A percentile compares a stretch with the other conserved stretches of the same genome.
These are phyloP conservation scores for Podospora pseudopauciseta DNA, from an alignment of 495 filamentous ascomycete species.

Conservation along the genomic window DNA sequence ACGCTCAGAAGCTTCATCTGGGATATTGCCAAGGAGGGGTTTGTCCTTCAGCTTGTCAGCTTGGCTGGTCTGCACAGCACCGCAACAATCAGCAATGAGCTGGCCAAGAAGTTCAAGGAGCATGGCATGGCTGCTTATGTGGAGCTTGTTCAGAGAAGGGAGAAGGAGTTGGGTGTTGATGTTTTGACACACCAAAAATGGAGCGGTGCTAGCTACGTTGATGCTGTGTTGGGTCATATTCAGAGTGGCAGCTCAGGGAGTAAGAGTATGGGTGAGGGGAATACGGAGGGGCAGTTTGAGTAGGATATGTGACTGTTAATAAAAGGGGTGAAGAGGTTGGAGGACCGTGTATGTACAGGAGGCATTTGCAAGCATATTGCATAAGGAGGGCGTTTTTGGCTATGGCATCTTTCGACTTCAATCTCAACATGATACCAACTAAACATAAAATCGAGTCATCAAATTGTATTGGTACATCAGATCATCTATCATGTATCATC, in stretches of 20 bases:
- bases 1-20: slow-evolving; percentile 85
- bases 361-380: slow-evolving; percentile 4
- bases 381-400: neutral
- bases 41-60: slow-evolving; percentile 89
- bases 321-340: neutral
- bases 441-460: neutral
- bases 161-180: slow-evolving; percentile 91
- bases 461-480: neutral
- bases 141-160: slow-evolving; percentile 76
- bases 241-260: slow-evolving; percentile 83
- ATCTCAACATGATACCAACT: neutral
- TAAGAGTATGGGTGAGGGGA: slow-evolving; percentile 80
- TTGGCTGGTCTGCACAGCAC: slow-evolving; percentile 87
- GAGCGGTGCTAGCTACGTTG: slow-evolving; percentile 90
- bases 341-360: neutral
- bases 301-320: slow-evolving; percentile 11
- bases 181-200: slow-evolving; percentile 98
- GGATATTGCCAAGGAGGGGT: slow-evolving; percentile 91
- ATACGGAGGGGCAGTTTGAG: slow-evolving; percentile 63
- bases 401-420: neutral
- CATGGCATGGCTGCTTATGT: slow-evolving; percentile 97
- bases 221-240: slow-evolving; percentile 87
- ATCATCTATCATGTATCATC: neutral
- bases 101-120: slow-evolving; percentile 76
- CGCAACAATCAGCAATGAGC: slow-evolving; percentile 80